phyloP scores from a whole-genome alignment of 2,329 filamentous ascomycete genomes.

The Microthyrium microscopicum region DNA sequence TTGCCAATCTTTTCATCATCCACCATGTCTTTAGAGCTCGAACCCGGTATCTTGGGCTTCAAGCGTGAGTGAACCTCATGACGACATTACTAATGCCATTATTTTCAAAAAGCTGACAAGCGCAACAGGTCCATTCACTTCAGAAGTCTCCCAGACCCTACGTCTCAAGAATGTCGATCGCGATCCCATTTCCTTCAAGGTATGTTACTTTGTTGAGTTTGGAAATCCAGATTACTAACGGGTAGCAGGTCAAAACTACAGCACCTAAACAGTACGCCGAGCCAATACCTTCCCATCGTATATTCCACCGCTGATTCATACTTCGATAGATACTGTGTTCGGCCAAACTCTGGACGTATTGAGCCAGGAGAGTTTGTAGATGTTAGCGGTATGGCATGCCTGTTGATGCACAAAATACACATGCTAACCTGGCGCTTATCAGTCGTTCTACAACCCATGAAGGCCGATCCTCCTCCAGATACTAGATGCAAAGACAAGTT shows the following conservation, averaged over 20 bases:
- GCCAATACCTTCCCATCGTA: neutral
- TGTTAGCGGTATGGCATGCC: conserved; percentile 60
- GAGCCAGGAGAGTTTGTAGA: conserved; percentile 81
- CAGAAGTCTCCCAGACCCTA: conserved; percentile 45
- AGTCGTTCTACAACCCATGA: conserved; percentile 98
- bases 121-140: conserved; percentile 41
- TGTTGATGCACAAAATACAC: too few species aligned
- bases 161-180: conserved; percentile 40
- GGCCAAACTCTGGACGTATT: conserved; percentile 91
- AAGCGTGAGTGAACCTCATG: conserved; percentile 45
- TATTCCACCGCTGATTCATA: neutral
- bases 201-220: conserved; percentile 16
- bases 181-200: conserved; percentile 49
- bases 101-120: neutral
- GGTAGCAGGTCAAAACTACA: conserved; percentile 80
- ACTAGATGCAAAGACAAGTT: conserved; percentile 95
- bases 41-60: conserved; percentile 83
- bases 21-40: conserved; percentile 87
- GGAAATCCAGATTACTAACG: neutral
- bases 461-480: conserved; percentile 73
- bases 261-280: conserved; percentile 84
- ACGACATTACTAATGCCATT: conserved; percentile 11
- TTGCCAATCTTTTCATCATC: too few species aligned
- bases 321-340: conserved; percentile 70
- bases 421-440: neutral